These are phyloP conservation scores for Calonectria pauciramosa DNA, from an alignment of 2,329 filamentous ascomycete genomes.

Conservation along the genomic window DNA sequence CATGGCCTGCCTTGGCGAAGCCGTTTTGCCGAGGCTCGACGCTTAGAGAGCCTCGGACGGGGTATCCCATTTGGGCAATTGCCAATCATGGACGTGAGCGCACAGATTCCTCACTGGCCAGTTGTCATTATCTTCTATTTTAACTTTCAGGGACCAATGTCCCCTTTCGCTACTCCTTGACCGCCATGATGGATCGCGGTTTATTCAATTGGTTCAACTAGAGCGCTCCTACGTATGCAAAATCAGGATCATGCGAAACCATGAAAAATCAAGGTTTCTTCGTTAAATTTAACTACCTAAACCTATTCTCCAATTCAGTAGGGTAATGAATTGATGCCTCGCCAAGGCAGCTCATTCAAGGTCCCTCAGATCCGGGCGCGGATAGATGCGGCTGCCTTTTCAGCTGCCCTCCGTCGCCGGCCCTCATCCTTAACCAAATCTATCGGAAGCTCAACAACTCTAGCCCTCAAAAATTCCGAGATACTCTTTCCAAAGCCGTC, in stretches of 20 bases:
- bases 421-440: constrained; percentile 41
- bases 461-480: constrained; percentile 60
- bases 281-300: not conserved
- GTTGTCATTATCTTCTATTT: not conserved
- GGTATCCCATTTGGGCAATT: not conserved
- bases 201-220: not conserved
- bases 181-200: not conserved
- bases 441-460: constrained; percentile 46
- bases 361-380: constrained; percentile 3
- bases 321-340: too few species aligned
- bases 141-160: not conserved
- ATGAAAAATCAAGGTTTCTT: not conserved
- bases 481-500: constrained; percentile 67
- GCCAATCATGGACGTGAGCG: not conserved
- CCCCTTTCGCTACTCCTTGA: not conserved
- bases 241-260: not conserved
- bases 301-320: not conserved
- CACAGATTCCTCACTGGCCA: not conserved
- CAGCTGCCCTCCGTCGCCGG: constrained; percentile 20
- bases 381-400: not conserved
- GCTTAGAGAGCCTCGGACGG: constrained; percentile 3
- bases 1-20: not conserved
- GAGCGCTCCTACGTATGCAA: not conserved
- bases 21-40: constrained; percentile 16
- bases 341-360: not conserved